Base-by-base conservation (phyloP, 805 yeast species). In the Aciculoconidium aculeatum region DNA sequence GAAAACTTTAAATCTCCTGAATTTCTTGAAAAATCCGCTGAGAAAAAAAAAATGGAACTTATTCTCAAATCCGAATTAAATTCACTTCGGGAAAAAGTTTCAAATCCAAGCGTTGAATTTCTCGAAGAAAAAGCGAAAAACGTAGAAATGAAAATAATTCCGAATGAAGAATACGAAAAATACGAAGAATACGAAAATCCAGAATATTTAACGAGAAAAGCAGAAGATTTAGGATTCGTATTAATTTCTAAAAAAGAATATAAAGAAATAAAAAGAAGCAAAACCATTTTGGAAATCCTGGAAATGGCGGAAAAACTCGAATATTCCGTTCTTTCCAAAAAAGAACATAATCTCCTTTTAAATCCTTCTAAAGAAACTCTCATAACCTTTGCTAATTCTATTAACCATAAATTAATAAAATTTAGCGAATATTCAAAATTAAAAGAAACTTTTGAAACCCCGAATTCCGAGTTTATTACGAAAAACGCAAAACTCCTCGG, bases 291-390 rank as follows among this genome's bases (percentile, higher is more conserved):
- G 9, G 36, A 30, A 4, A 25, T 27, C 14, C 34, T 30, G 11
- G 39, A 32, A 7, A 41, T 22, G 31, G 55, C 53, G 2, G 10
- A 21, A 10, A 36, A 24, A 15, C 39, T 32, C 15, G 38, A 42
- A 19, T 35, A 31, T 32, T 33, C 33, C 6, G 33, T 45, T 2
- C n/a, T 51, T 5, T 9, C 48, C 1, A 23, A 28, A 10, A 34
- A 28, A 5, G 38, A 37, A 8, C 42, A 40, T 27, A 18, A 30
- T 2, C 21, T 16, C 9, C 32, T 49, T 14, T 17, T 27, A 31
- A 42, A 17, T 17, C 41, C 30, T 11, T 42, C 25, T 17, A 17
- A 15, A 32, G 31, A 41, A 9, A 19, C 12, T 1, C 30, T 39
- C 10, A 18, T 21, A 7, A 24, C 17, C 10, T 38, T 27, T n/a